A percentile compares a stretch with the other conserved stretches of the same genome.
Conservation (phyloP, 495 filamentous ascomycete genomes). For the Podospora appendiculata region DNA sequence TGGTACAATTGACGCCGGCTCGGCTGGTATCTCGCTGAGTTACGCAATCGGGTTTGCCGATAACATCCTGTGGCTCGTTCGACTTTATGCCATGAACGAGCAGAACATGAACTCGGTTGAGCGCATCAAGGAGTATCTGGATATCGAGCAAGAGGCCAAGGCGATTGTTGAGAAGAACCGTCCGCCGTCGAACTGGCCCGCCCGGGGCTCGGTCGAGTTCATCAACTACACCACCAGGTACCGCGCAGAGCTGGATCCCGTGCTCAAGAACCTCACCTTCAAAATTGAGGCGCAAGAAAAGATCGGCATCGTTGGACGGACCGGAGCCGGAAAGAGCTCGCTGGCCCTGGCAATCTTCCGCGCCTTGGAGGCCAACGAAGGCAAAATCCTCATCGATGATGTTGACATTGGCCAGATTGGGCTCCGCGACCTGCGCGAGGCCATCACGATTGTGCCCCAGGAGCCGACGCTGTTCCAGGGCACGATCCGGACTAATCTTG, state of each 20-base stretch:
- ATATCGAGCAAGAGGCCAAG: constrained; percentile 88
- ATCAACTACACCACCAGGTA: constrained; percentile 84
- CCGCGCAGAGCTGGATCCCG: constrained; percentile 75
- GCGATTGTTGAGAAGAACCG: constrained; percentile 71
- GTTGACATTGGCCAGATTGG: constrained; percentile 86
- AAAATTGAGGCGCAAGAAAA: constrained; percentile 82
- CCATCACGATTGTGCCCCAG: constrained; percentile 96
- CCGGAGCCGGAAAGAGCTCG: constrained; percentile 95
- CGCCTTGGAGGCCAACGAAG: constrained; percentile 86
- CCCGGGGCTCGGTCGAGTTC: constrained; percentile 79
- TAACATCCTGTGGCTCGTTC: constrained; percentile 93
- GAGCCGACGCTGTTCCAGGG: constrained; percentile 96
- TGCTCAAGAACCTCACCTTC: constrained; percentile 78
- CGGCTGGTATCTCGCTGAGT: constrained; percentile 91
- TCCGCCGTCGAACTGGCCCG: constrained; percentile 76
- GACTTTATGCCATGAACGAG: constrained; percentile 91
- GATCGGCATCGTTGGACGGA: constrained; percentile 93
- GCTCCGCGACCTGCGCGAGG: constrained; percentile 81
- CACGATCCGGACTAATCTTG: constrained; percentile 89
- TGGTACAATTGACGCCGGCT: constrained; percentile 83
- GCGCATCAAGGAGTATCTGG: constrained; percentile 92
- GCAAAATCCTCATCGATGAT: constrained; percentile 84
- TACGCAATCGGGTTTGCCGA: constrained; percentile 98
- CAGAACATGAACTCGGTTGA: constrained; percentile 99
- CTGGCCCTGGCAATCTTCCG: constrained; percentile 94